A percentile compares a stretch with the other conserved stretches of the same genome.
These are phyloP conservation scores for Hippophae rhamnoides DNA, from an alignment of 306 rosid genomes.

Conservation along the genomic window DNA sequence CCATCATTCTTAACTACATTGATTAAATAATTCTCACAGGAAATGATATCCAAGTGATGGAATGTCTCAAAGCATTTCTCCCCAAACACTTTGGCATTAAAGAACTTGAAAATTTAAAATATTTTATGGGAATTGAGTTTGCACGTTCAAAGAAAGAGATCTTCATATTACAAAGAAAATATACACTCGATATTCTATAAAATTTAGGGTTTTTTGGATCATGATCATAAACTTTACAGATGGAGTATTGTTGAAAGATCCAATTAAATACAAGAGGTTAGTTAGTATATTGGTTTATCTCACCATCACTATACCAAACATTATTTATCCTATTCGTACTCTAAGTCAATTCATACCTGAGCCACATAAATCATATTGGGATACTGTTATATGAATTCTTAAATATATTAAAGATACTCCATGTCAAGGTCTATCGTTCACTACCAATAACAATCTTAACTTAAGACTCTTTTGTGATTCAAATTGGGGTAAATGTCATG, in stretches of 20 bases:
- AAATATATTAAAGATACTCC: constrained; percentile 5
- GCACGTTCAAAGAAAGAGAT: background rate
- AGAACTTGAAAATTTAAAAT: too few relatives aligned
- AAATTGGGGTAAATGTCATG: constrained; percentile 6
- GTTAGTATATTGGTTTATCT: background rate
- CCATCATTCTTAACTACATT: too few relatives aligned
- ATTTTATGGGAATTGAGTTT: too few relatives aligned
- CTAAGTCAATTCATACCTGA: too few relatives aligned
- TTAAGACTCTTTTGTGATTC: constrained; percentile 3
- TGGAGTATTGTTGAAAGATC: background rate
- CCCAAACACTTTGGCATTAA: too few relatives aligned
- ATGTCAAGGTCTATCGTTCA: background rate
- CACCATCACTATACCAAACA: too few relatives aligned
- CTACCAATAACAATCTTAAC: background rate
- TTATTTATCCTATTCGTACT: too few relatives aligned
- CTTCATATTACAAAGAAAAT: background rate
- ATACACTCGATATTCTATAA: background rate
- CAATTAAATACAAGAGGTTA: constrained; percentile 1
- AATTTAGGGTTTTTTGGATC: background rate
- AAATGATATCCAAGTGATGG: too few relatives aligned
- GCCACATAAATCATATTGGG: background rate
- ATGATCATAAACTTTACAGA: background rate
- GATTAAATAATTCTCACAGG: too few relatives aligned
- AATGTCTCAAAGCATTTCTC: too few relatives aligned
- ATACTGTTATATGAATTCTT: background rate